A percentile compares a stretch with the other conserved stretches of the same genome.
These are phyloP conservation scores for Aureobasidium sp. DNA, from an alignment of 2,329 filamentous ascomycete species.

Conservation along the genomic window DNA sequence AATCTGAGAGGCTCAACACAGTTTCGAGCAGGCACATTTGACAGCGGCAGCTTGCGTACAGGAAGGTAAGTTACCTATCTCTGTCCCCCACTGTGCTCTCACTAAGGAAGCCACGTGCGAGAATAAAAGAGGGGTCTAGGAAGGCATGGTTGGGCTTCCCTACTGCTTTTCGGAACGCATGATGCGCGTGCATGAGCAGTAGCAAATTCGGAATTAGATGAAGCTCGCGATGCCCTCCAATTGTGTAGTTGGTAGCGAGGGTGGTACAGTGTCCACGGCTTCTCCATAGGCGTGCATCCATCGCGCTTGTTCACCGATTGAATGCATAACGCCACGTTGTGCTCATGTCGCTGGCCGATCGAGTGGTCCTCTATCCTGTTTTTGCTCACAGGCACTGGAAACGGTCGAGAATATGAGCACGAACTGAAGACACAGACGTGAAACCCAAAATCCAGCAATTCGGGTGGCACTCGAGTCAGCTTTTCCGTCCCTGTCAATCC, in stretches of 20 bases:
- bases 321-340: constrained; percentile 15
- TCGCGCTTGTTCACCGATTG: constrained; percentile 9
- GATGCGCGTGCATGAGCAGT: constrained; percentile 1
- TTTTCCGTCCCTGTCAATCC: constrained; percentile 6
- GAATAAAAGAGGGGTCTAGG: constrained; percentile 3
- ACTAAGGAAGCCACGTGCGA: constrained; percentile 1
- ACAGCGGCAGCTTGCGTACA: constrained; percentile 14
- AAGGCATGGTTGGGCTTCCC: not conserved
- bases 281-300: constrained; percentile 2
- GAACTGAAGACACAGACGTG: not conserved
- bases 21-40: constrained; percentile 5
- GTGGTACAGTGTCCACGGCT: constrained; percentile 3
- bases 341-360: constrained; percentile 11
- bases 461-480: constrained; percentile 6
- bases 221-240: not conserved
- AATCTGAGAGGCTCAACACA: not conserved
- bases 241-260: constrained; percentile 9
- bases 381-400: not conserved
- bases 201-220: constrained; percentile 5
- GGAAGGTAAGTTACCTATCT: not conserved
- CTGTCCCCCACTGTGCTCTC: not conserved
- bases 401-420: not conserved
- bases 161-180: not conserved
- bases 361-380: not conserved
- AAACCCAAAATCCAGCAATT: constrained; percentile 6